Base-by-base conservation (phyloP, 169 alveolate species). In the Cryptosporidium ubiquitum region DNA sequence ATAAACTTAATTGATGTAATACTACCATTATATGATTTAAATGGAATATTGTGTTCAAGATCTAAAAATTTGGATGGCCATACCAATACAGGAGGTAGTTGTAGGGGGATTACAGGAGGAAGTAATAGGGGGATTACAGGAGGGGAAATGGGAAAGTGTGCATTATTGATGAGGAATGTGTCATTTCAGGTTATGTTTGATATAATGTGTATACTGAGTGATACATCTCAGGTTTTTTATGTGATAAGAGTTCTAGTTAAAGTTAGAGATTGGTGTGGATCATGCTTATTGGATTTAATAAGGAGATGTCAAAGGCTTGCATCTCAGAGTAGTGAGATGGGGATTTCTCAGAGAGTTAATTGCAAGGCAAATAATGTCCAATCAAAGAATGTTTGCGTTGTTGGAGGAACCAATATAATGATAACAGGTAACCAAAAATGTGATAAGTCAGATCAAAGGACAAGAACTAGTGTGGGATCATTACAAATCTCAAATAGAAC, bases 231-330 rank as follows among this genome's bases (percentile, higher is more conserved):
- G 29, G 89, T 79, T 26, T 79, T 79, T 51, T 61, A 79, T 47
- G 89, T 79, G 39, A 79, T 79, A 39, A 58, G 89, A 44, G 89
- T 79, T 10, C 23, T 79, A 26, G 89, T 79, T n/a, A 79, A 79
- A 49, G 39, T 79, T 39, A 39, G 89, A 58, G 89, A 79, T 64
- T 79, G 89, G 89, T 79, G 89, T 79, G 89, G 89, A 9, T 79
- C 89, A 14, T 79, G 89, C 64, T 42, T 79, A 44, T 64, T 79
- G 23, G 89, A 79, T 64, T 64, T 79, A 60, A 61, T 79, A 23
- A 79, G 89, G 20, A 79, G 89, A 1, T 79, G 89, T 26, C 89
- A 79, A 37, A 79, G 89, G 33, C 58, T 79, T 26, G 73, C 89
- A 40, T 61, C 75, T 10, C 64, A 58, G 39, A 18, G 66, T 23